A percentile compares a stretch with the other conserved stretches of the same genome.
These are phyloP conservation scores for Pichia manshurica DNA, from an alignment of 805 yeast genomes.

Conservation along the genomic window DNA sequence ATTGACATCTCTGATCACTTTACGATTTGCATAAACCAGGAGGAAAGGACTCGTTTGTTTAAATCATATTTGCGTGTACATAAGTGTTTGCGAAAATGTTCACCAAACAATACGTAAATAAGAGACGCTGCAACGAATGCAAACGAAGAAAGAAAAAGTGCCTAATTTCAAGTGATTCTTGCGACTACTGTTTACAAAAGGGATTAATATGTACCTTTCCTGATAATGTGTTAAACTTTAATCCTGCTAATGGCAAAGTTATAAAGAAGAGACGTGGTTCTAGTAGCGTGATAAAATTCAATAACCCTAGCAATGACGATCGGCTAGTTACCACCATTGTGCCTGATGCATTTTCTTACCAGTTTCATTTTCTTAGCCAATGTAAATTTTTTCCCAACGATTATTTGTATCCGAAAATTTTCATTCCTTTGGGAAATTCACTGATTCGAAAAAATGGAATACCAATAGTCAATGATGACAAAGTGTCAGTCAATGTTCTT, in stretches of 20 bases:
- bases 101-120: neutral
- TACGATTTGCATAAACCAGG: too few species aligned
- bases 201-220: neutral
- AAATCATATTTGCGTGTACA: too few species aligned
- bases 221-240: neutral
- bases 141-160: conserved; percentile 36
- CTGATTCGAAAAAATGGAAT: neutral
- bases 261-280: too few species aligned
- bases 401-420: neutral
- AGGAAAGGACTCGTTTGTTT: too few species aligned
- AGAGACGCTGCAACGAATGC: conserved; percentile 34
- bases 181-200: conserved; percentile 14
- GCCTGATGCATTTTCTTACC: too few species aligned
- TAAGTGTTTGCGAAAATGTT: too few species aligned
- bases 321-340: too few species aligned
- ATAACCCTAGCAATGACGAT: too few species aligned
- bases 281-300: too few species aligned
- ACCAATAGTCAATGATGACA: neutral
- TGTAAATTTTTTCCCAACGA: neutral
- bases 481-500: neutral
- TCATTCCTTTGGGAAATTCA: neutral
- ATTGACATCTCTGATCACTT: too few species aligned
- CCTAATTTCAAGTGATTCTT: conserved; percentile 10
- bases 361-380: too few species aligned
- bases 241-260: neutral